Evolutionary conservation across 2,329 filamentous ascomycete genomes (phyloP).

Genomic region (Colletotrichum liaoningense): DNA sequence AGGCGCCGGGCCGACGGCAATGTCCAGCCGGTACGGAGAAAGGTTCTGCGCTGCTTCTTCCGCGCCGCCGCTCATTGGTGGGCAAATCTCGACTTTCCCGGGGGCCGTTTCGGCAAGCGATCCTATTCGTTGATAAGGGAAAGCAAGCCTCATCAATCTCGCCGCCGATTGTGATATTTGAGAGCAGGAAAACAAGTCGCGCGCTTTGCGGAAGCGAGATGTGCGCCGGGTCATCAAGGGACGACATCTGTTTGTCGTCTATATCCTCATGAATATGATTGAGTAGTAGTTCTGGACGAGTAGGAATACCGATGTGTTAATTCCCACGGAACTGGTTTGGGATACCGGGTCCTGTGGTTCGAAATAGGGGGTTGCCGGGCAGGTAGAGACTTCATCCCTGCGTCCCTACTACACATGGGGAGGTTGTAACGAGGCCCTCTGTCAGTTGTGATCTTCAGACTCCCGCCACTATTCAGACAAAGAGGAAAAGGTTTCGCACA

Average conservation of each 20-base stretch:
- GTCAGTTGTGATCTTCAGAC: background rate
- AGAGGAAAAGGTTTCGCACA: background rate
- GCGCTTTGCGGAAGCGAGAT: background rate
- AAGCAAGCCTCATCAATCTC: too few relatives aligned
- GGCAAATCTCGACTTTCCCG: background rate
- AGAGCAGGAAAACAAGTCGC: background rate
- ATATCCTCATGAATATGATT: background rate
- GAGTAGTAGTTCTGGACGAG: background rate
- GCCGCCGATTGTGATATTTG: too few relatives aligned
- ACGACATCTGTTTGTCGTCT: background rate
- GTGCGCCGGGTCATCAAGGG: background rate
- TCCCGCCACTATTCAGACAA: background rate
- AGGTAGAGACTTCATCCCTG: background rate
- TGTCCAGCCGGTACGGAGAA: background rate
- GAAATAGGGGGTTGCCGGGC: background rate
- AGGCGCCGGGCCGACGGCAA: slow-evolving; percentile 24
- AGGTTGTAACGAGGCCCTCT: background rate
- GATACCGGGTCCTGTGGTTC: background rate
- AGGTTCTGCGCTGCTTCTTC: background rate
- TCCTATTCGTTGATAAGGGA: background rate
- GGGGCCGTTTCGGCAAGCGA: background rate
- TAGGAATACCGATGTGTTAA: background rate
- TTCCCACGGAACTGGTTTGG: background rate
- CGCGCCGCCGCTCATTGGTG: slow-evolving; percentile 5
- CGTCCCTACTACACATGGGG: background rate